Base-by-base conservation (phyloP, 2,329 filamentous ascomycete species). In the Cladobotryum mycophilum region DNA sequence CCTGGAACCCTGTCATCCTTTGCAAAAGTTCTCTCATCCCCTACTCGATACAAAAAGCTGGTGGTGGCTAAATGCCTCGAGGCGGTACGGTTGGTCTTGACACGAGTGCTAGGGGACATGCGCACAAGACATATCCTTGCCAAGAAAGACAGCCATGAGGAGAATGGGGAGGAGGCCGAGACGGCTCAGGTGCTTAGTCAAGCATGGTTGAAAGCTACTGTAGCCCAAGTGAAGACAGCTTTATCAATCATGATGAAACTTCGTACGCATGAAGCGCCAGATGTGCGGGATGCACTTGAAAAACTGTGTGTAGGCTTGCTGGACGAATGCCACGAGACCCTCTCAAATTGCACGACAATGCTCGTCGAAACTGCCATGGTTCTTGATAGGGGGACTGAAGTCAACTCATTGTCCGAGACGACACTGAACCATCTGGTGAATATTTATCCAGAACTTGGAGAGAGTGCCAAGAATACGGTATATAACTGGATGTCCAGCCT, bases 1-100 rank as follows among this genome's bases (percentile, higher is more conserved):
- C 93, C 95, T 0, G 89, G 91, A 9, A 89, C 89, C 0, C 81
- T 96, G 0, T 97, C 93, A 3, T 82, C 84, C 1, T 71, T 99
- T 20, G 84, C 86, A 2, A 91, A 86, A 60, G 72, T 89, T 1
- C 70, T 95, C 46, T 85, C 86, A 4, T 82, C 82, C 1, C 86
- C 84, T 0, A 80, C 79, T 38, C 76, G 78, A 11, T 70, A 74
- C 41, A 81, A 78, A 58, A 67, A 65, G 1, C 66, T 76, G 38
- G 78, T 95, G 0, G 71, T 97, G 6, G 70, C 84, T 20, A 71
- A 71, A 49, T 80, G 80, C 15, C 64, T 95, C 7, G 70, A 79
- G 7, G 73, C 81, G 0, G 68, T 93, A 11, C 75, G 72, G 37
- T 55, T 72, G 9, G 71, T 84, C 2, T 64, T 86, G 17, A 72